Evolutionary conservation across 495 filamentous ascomycete genomes (phyloP), one percentile per base, ranked within the genome.

Genomic region (Penicillium longicatenatum): DNA sequence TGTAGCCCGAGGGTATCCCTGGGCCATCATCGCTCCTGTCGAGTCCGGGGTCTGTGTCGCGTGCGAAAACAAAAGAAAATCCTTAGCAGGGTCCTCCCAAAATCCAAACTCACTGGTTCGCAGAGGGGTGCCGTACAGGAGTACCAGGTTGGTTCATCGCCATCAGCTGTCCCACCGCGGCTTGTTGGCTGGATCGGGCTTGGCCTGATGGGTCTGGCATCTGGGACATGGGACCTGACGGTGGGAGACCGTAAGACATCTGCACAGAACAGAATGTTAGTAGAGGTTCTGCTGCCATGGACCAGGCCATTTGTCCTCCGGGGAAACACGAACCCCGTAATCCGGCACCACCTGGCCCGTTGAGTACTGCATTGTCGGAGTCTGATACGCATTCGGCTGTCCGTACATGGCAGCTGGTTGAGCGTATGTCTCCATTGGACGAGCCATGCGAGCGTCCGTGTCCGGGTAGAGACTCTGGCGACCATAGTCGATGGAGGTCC

Each of bases 401-500:
- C 66, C 66, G 55, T 79, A 79, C 62, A 79, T 70, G 12, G 73
- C 37, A 17, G 73, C 52, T 17, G 72, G 61, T 45, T 76, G 76
- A 16, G 67, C 61, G 57, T 79, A 79, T 5, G 74, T 59, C 44
- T 75, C 74, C 66, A 77, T 69, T 20, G 68, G 74, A 19, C 72
- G 76, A 58, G 62, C 64, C 66, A 77, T 75, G 12, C 76, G 68
- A 42, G 65, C 60, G 29, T 79, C 76, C 8, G 67, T 19, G 14
- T 79, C 76, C 11, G 50, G 50, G 51, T 75, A 79, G 19, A 79
- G 63, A 52, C 58, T 63, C 52, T 73, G 66, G n/a, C 66, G 64
- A 22, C 73, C 73, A 60, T 72, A 73, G 44, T 79, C 76, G n/a
- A 77, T 66, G 14, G 76, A 78, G 9, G 76, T 78, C 11, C 76